phyloP scores from a whole-genome alignment of 75 land plant genomes.

The Sequoiadendron giganteum region DNA sequence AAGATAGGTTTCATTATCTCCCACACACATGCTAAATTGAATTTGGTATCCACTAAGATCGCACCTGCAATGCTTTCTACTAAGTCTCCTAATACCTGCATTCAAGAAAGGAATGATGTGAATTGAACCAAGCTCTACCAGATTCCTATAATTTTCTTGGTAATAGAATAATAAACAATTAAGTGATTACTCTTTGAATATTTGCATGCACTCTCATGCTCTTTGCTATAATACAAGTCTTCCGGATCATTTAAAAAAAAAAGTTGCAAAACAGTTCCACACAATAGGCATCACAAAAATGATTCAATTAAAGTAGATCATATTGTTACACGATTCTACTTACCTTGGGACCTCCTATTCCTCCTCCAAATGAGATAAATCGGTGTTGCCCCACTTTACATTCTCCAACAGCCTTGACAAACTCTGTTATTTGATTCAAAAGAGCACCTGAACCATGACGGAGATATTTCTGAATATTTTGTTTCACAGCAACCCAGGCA shows the following conservation, averaged over 20 bases:
- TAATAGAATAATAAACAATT: background rate
- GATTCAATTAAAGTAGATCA: background rate
- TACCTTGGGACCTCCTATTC: conserved; percentile 39
- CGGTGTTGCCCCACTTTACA: conserved; percentile 13
- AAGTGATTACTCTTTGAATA: background rate
- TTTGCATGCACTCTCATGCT: background rate
- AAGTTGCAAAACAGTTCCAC: background rate
- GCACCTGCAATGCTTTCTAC: conserved; percentile 61
- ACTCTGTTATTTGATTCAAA: conserved; percentile 31
- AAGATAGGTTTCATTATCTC: conserved; percentile 39
- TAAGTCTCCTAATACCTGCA: conserved; percentile 32
- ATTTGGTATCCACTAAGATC: conserved; percentile 43
- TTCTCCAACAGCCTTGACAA: conserved; percentile 24
- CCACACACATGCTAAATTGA: conserved; percentile 44
- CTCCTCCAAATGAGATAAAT: conserved; percentile 32
- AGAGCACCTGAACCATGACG: conserved; percentile 51
- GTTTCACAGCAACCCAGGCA: conserved; percentile 49
- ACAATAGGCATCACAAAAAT: background rate
- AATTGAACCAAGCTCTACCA: background rate
- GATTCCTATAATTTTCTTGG: background rate
- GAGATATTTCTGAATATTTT: conserved; percentile 35
- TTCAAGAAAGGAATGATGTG: background rate
- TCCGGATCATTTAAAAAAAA: background rate
- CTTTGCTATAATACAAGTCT: background rate
- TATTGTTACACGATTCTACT: background rate